phyloP scores from a whole-genome alignment of 768 basidiomycete species.

The Phaeolepiota aurea region DNA sequence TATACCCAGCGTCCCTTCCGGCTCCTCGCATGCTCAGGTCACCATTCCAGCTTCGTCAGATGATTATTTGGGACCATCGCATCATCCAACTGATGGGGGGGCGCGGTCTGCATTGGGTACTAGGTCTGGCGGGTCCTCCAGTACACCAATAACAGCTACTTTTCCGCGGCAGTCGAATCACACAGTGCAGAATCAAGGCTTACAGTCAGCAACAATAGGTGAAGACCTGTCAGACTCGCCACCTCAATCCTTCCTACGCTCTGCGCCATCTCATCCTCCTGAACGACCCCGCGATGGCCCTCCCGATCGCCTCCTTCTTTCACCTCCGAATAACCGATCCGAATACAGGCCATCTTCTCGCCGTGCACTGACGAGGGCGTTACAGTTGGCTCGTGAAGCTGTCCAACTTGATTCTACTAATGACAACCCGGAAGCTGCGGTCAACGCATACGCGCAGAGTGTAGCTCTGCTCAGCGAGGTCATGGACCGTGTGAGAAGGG shows the following conservation, averaged over 20 bases:
- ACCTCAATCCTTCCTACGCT: constrained; percentile 41
- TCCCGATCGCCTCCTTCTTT: constrained; percentile 34
- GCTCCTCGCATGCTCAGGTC: constrained; percentile 13
- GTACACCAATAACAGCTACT: constrained; percentile 49
- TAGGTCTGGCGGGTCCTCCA: constrained; percentile 33
- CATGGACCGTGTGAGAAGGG: constrained; percentile 84
- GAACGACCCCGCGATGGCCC: constrained; percentile 28
- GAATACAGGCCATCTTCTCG: constrained; percentile 70
- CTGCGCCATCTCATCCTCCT: constrained; percentile 22
- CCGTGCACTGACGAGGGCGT: constrained; percentile 75
- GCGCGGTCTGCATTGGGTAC: constrained; percentile 27
- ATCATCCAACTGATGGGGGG: constrained; percentile 12
- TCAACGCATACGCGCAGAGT: constrained; percentile 82
- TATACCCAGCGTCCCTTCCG: constrained; percentile 56
- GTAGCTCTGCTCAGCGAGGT: constrained; percentile 85
- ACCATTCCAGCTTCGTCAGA: constrained; percentile 13
- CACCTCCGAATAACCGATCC: constrained; percentile 33
- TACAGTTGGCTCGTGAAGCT: constrained; percentile 85
- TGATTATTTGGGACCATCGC: constrained; percentile 15
- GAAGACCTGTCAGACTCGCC: constrained; percentile 53
- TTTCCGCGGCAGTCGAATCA: constrained; percentile 39
- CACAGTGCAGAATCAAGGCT: constrained; percentile 11
- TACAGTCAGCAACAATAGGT: constrained; percentile 27
- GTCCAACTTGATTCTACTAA: constrained; percentile 84
- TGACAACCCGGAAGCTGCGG: constrained; percentile 82